Conservation (phyloP, 2,329 filamentous ascomycete genomes). For the Xylariaceae sp. region DNA sequence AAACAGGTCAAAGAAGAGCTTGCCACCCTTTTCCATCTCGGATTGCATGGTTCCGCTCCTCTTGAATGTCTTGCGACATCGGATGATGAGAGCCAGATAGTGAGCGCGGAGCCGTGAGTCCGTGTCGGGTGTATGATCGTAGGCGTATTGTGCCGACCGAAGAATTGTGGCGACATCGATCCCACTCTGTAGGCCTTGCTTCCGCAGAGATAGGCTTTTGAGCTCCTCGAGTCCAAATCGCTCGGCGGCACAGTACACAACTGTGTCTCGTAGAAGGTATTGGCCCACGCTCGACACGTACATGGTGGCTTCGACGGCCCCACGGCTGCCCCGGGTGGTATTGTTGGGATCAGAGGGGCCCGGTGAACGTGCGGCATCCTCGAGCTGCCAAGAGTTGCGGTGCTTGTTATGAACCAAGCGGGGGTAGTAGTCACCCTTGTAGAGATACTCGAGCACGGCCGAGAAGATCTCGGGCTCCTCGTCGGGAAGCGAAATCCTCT, state of each 20-base stretch:
- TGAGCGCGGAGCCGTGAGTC: conserved; percentile 92
- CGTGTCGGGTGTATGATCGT: conserved; percentile 88
- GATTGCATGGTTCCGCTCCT: conserved; percentile 97
- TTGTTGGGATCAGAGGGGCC: conserved; percentile 34
- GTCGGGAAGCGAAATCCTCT: conserved; percentile 67
- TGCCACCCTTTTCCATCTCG: conserved; percentile 93
- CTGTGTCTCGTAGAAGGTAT: conserved; percentile 83
- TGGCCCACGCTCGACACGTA: conserved; percentile 70
- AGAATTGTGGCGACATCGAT: conserved; percentile 91
- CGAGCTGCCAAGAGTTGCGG: conserved; percentile 83
- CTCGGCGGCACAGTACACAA: conserved; percentile 89
- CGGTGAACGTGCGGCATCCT: conserved; percentile 53
- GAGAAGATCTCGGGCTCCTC: conserved; percentile 92
- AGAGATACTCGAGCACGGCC: conserved; percentile 90
- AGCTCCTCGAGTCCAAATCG: conserved; percentile 88
- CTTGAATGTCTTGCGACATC: conserved; percentile 96
- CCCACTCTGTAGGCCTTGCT: conserved; percentile 89
- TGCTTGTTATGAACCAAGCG: conserved; percentile 83
- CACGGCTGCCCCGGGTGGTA: conserved; percentile 36
- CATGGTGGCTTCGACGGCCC: conserved; percentile 67
- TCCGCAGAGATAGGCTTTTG: conserved; percentile 84
- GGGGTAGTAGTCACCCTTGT: conserved; percentile 95
- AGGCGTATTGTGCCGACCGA: conserved; percentile 89
- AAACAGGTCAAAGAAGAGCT: conserved; percentile 97
- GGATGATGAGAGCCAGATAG: conserved; percentile 95